phyloP scores from a whole-genome alignment of 2,329 filamentous ascomycete genomes.

The Verticillium nonalfalfae region DNA sequence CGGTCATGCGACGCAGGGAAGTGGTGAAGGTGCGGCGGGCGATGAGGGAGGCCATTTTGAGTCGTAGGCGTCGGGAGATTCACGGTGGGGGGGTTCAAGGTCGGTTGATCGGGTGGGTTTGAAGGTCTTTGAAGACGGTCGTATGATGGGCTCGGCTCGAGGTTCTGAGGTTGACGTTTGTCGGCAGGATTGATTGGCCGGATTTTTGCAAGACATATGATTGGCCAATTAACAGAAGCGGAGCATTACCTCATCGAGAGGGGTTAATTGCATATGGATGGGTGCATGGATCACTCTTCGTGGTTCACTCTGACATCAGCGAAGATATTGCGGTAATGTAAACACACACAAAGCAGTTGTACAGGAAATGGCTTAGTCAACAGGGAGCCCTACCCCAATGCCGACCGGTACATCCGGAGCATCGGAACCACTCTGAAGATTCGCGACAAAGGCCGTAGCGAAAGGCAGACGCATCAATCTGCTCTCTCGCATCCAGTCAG shows the following conservation, averaged over 20 bases:
- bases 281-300: background rate
- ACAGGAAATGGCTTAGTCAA: background rate
- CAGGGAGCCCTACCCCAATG: background rate
- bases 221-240: constrained; percentile 8
- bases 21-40: constrained; percentile 51
- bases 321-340: background rate
- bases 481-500: background rate
- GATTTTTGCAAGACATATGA: constrained; percentile 7
- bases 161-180: constrained; percentile 2
- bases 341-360: too few relatives aligned
- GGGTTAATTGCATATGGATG: background rate
- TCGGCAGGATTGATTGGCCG: constrained; percentile 1
- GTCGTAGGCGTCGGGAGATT: constrained; percentile 11
- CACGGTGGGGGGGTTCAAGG: constrained; percentile 5
- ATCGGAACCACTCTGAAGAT: background rate
- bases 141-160: constrained; percentile 5
- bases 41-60: constrained; percentile 50
- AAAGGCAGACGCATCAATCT: background rate
- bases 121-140: constrained; percentile 1
- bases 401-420: background rate
- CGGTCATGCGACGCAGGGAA: constrained; percentile 41
- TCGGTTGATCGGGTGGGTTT: background rate
- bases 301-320: background rate
- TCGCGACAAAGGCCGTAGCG: background rate
- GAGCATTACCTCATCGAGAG: constrained; percentile 10